Base-by-base conservation (phyloP, 495 filamentous ascomycete genomes). In the Penicillium paradoxum region DNA sequence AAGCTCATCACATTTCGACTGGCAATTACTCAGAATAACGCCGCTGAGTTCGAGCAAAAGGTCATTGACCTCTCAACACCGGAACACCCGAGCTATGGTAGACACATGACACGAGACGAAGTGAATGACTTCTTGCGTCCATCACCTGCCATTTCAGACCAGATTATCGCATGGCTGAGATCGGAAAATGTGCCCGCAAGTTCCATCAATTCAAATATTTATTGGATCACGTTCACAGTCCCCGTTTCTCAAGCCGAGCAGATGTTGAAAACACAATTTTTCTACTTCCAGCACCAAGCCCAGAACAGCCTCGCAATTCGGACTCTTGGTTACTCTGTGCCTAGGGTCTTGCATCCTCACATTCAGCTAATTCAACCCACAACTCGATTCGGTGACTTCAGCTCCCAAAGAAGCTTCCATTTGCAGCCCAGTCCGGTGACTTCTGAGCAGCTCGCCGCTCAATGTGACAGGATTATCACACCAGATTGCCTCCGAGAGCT, bases 11-110 rank as follows among this genome's bases (percentile, higher is more conserved):
- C 69, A 11, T 76, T 87, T 27, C 76, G 71, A n/a, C 71, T 85
- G 46, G 79, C 80, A 7, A 60, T 84, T 4, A 58, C 70, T 22
- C 78, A 82, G 53, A 69, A 78, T 24, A 79, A 79, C 32, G 67
- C 73, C 19, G 71, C 58, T 7, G 64, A 74, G 11, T 81, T 89
- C 34, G 83, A 89, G 62, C 70, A 82, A 50, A 75, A 68, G 17
- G 74, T 88, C 19, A 70, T 83, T 29, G 77, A 84, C 8, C 71
- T 90, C 27, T 83, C 83, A 15, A 83, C 80, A 3, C 87, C 86
- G 3, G 73, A 72, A 4, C 76, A 85, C 54, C 65, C 73, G 3
- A 70, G 64, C 4, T 89, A 89, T 63, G 86, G 87, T 1, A 65
- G 78, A 42, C 80, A 88, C 51, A 75, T 89, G 73, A 78, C 74